A percentile compares a stretch with the other conserved stretches of the same genome.
Conservation (phyloP, 208 protist genomes). For the Trypanosoma rangeli region DNA sequence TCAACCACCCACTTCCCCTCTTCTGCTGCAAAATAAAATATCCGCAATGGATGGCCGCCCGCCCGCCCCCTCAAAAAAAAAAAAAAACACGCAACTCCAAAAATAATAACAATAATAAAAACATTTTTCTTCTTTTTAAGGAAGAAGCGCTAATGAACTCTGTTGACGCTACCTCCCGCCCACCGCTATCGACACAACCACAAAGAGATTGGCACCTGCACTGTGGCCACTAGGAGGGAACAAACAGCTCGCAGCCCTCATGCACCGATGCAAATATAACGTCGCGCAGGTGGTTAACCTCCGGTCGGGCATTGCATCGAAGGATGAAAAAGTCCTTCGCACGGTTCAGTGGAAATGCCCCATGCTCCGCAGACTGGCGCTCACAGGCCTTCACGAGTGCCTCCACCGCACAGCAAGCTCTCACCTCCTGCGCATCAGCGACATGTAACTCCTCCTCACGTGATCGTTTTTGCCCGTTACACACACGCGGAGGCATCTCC, state of each 20-base stretch:
- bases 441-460: conserved; percentile 5
- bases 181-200: neutral
- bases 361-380: conserved; percentile 13
- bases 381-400: conserved; percentile 32
- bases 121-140: neutral
- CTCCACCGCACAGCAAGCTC: conserved; percentile 10
- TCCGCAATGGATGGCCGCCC: neutral
- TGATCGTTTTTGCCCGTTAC: conserved; percentile 5
- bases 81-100: conserved; percentile 1
- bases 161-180: neutral
- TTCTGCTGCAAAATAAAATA: conserved; percentile 1
- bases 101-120: neutral
- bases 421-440: neutral
- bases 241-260: conserved; percentile 22
- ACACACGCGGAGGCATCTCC: neutral
- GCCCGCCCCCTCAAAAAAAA: neutral
- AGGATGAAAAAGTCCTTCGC: conserved; percentile 30
- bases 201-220: neutral
- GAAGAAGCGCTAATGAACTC: neutral
- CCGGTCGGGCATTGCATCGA: neutral
- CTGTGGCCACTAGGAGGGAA: neutral
- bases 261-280: conserved; percentile 19
- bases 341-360: conserved; percentile 28
- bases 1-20: neutral
- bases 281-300: conserved; percentile 5